Base-by-base conservation (phyloP, 2,329 filamentous ascomycete species). In the Trichoderma afroharzianum region DNA sequence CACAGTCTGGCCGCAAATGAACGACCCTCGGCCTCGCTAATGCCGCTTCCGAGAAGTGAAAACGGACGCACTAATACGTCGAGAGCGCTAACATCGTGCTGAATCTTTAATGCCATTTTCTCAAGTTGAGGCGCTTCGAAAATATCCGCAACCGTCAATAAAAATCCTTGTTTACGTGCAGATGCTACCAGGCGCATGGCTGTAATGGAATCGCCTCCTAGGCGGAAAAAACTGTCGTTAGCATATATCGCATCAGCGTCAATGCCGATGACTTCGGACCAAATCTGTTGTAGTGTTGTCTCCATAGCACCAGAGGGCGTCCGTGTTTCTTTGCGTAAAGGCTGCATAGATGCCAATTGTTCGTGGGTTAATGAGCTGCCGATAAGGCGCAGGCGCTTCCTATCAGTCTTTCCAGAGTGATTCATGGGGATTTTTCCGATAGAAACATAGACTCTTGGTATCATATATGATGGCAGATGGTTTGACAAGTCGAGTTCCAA, bases 151-250 rank as follows among this genome's bases (percentile, higher is more conserved):
- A 68, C 61, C 28, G 36, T 71, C 18, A 57, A 21, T 24, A 62
- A 73, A 67, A 0, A 67, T 28, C 76, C 76, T 2, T 73, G 74
- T 39, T 76, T 75, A 33, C 78, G 75, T 21, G 77, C 78, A 26
- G 76, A 71, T 18, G 85, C 83, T 6, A 79, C 79, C 32, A 83
- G 76, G 2, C 77, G 75, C 78, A 84, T 84, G 21, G 82, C 81
- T 0, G 74, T 75, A 28, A 84, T 82, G 8, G 82, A 83, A 66
- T 84, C 82, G 8, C 82, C 83, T 6, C 82, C 82, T 4, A 83
- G 74, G 21, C 75, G 74, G 62, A 83, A 77, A 73, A 84, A 84
- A 74, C 76, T 77, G 71, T 79, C 77, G 9, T 79, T 75, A 3
- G 76, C 67, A 15, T 76, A 74, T 71, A 83, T 76, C 6, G 78